Base-by-base conservation (phyloP, 1,139 yeast genomes). In the Kodamaea derodonti region DNA sequence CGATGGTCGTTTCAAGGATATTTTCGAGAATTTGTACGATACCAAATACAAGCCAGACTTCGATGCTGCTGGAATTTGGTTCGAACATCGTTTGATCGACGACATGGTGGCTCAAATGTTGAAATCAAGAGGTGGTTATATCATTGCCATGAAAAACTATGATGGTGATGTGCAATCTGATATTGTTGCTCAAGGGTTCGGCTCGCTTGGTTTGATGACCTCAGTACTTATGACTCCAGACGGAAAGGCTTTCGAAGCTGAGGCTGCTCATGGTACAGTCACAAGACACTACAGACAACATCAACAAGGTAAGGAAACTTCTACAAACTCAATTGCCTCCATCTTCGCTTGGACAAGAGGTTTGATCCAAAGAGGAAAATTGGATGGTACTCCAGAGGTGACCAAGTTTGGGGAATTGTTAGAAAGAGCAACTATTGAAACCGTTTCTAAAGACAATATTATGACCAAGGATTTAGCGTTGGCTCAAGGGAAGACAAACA, bases 71-170 rank as follows among this genome's bases (percentile, higher is more conserved):
- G 85, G 84, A n/a, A 76, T 84, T 48, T 75, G 80, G 77, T 84
- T 81, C 52, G 92, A 84, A 55, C 94, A 84, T 58, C 78, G 94
- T 62, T 72, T 84, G 48, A 84, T 84, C 45, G 94, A 84, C 58
- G 94, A 84, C 57, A 84, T 84, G 90, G 94, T 84, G 43, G 94
- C 94, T 4, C 94, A 84, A 62, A 84, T 84, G 94, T 65, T 84
- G 56, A 84, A 84, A 59, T 82, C 90, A 18, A 80, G 78, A 55
- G 94, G 94, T 58, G 94, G 94, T 9, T 84, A 76, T 55, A 78
- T 84, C 47, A 80, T 84, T 71, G 94, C 94, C 32, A 71, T 84
- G 74, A 84, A 84, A 63, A 84, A 84, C 62, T 84, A 84, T 55
- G 94, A 84, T 58, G 94, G 94, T 61, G 94, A 84, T 60, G 94